phyloP scores from a whole-genome alignment of 805 yeast species.

The Starmerella cellae region DNA sequence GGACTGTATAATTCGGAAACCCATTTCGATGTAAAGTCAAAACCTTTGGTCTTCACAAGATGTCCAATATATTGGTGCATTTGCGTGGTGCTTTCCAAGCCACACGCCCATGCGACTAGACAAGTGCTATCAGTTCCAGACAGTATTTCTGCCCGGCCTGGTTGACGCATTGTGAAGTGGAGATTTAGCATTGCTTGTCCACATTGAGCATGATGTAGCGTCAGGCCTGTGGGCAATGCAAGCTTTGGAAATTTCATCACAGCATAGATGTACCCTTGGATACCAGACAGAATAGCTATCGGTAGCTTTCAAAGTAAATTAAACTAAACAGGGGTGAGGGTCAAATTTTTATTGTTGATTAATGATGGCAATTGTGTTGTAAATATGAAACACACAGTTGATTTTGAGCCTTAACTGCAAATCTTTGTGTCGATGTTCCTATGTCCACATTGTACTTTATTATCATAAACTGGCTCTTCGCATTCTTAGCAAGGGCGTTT shows the following conservation, averaged over 20 bases:
- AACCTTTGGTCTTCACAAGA: slow-evolving; percentile 1
- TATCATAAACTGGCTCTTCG: too few relatives aligned
- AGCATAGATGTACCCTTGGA: slow-evolving; percentile 20
- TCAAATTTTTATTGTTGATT: too few relatives aligned
- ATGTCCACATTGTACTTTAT: too few relatives aligned
- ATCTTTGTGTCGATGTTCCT: too few relatives aligned
- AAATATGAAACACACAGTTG: too few relatives aligned
- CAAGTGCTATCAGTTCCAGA: background rate
- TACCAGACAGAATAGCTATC: slow-evolving; percentile 21
- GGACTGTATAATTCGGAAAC: background rate
- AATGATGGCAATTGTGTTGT: too few relatives aligned
- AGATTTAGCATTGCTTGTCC: background rate
- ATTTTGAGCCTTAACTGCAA: too few relatives aligned
- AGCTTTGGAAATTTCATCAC: background rate
- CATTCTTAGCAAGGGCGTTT: too few relatives aligned
- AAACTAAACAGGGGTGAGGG: too few relatives aligned
- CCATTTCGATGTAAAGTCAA: background rate
- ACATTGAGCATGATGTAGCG: background rate
- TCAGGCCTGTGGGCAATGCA: background rate
- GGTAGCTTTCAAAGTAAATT: too few relatives aligned
- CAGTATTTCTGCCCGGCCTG: background rate
- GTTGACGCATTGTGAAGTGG: background rate
- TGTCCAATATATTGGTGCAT: slow-evolving; percentile 3
- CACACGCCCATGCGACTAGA: background rate
- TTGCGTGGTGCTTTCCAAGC: background rate